Evolutionary conservation across 768 basidiomycete genomes (phyloP), one percentile per base, ranked within the genome.

Genomic region (Boletus rex-veris): DNA sequence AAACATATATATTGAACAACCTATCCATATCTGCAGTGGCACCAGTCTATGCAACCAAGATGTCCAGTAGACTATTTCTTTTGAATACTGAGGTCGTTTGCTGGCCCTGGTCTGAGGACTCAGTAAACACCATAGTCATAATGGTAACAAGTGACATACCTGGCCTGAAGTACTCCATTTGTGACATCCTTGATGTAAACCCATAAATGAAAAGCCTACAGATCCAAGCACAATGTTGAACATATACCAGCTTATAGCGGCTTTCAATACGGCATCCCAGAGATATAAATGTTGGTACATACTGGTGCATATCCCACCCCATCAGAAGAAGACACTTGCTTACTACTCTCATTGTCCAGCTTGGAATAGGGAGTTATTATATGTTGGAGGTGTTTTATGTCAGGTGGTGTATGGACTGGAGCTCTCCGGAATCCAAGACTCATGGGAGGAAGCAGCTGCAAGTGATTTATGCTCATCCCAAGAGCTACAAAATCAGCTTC

Each of bases 21-120:
- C 84, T 85, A 53, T 91, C 86, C 3, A 92, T 88, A 56, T 92
- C 90, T 44, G 81, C 80, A 86, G 81, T 1, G 82, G 84, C 35
- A 93, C 88, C 18, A 93, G 71, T 10, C 88, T 88, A 59, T 90
- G 90, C 2, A 90, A 80, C n/a, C 39, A 92, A 65, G 52, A 93
- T 90, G 61, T 91, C 90, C 0, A 91, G 90, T 1, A 88, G 86
- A 59, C 81, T 86, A 58, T 89, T 86, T 53, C 50, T 85, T 85
- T 9, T 89, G 80, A 48, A 86, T 83, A 16, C 71, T 77, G 40
- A 91, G 80, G 64, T 91, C 80, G 45, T 81, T 84, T 0, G 88
- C 84, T 18, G 89, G 88, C 9, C 87, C 86, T 85, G 51, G 19
- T 19, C 19, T 18, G 35, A 10, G 11, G 15, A 15, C 28, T 18